These are phyloP conservation scores for Mycosphaerelloides madeirae DNA, from an alignment of 2,329 filamentous ascomycete species.

Conservation along the genomic window DNA sequence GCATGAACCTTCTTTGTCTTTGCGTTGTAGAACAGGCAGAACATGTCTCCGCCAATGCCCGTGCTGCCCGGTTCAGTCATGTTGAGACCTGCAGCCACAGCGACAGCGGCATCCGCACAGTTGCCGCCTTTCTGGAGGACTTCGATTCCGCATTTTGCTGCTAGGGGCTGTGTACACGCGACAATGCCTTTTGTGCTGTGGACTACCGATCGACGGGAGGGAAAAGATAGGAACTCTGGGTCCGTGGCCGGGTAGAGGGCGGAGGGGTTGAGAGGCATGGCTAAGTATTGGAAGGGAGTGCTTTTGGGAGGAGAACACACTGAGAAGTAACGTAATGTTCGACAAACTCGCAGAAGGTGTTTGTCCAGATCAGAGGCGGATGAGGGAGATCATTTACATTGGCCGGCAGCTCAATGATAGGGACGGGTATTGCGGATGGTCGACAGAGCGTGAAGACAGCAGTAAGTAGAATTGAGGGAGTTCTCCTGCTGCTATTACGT, in stretches of 20 bases:
- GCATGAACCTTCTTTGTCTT: slow-evolving; percentile 75
- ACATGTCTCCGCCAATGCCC: slow-evolving; percentile 96
- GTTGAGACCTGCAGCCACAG: slow-evolving; percentile 86
- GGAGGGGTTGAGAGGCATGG: slow-evolving; percentile 47
- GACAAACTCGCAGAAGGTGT: too few species aligned
- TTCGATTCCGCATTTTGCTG: slow-evolving; percentile 79
- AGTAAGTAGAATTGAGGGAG: neutral
- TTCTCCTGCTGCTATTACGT: too few species aligned
- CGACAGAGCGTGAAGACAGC: too few species aligned
- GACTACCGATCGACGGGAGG: slow-evolving; percentile 83
- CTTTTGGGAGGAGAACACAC: too few species aligned
- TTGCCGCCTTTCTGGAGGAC: slow-evolving; percentile 87
- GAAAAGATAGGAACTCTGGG: slow-evolving; percentile 58
- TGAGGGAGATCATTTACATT: too few species aligned
- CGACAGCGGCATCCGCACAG: slow-evolving; percentile 93
- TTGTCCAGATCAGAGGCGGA: too few species aligned
- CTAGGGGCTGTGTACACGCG: slow-evolving; percentile 82
- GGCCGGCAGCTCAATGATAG: too few species aligned
- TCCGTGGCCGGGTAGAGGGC: slow-evolving; percentile 49
- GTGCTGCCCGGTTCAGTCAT: slow-evolving; percentile 90
- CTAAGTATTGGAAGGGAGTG: too few species aligned
- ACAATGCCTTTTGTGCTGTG: slow-evolving; percentile 92
- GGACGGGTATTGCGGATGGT: too few species aligned
- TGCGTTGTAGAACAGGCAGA: slow-evolving; percentile 87
- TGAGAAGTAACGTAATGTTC: too few species aligned